Evolutionary conservation across 2,329 filamentous ascomycete species (phyloP).

Genomic region (Daldinia sp.): DNA sequence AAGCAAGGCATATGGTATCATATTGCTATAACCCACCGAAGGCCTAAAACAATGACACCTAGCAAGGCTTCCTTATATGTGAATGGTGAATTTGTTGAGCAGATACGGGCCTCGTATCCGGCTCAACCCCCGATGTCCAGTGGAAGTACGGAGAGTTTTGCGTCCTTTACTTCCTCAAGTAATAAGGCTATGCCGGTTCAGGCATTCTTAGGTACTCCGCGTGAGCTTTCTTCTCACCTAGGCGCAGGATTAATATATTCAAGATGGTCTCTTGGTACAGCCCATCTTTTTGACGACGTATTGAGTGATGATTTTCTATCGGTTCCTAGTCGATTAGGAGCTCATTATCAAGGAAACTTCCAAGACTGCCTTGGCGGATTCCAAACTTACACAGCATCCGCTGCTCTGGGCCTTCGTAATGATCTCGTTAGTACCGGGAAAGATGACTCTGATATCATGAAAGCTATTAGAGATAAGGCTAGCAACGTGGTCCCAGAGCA

Average conservation of each 20-base stretch:
- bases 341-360: constrained; percentile 93
- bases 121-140: constrained; percentile 72
- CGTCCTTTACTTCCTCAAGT: constrained; percentile 69
- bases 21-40: constrained; percentile 84
- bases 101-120: constrained; percentile 89
- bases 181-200: constrained; percentile 76
- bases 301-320: constrained; percentile 91
- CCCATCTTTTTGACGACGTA: constrained; percentile 86
- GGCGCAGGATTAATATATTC: constrained; percentile 78
- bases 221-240: constrained; percentile 80
- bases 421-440: constrained; percentile 89
- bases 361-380: constrained; percentile 96
- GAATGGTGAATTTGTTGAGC: constrained; percentile 92
- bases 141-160: constrained; percentile 71
- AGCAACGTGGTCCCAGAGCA: constrained; percentile 82
- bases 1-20: constrained; percentile 88
- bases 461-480: constrained; percentile 85
- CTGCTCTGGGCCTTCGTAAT: constrained; percentile 87
- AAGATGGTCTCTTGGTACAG: constrained; percentile 88
- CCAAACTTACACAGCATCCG: constrained; percentile 94
- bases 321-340: constrained; percentile 88
- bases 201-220: constrained; percentile 91
- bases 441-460: constrained; percentile 89
- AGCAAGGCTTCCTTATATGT: constrained; percentile 90
- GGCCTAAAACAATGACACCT: constrained; percentile 75